Conservation (phyloP, 768 basidiomycete genomes). For the Polyporus arcularius region DNA sequence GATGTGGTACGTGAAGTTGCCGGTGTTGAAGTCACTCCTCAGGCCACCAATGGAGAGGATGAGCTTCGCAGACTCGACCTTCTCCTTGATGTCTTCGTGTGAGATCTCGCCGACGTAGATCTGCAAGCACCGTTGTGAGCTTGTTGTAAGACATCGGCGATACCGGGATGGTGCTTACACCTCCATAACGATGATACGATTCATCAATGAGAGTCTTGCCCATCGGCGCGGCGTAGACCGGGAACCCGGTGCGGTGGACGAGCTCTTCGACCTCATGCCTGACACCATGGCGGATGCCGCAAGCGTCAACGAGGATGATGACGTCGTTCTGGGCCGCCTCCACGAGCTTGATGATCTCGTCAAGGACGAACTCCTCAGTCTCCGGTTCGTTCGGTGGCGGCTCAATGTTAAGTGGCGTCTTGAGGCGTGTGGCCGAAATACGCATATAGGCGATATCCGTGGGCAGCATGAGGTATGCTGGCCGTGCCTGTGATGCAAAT, state of each 20-base stretch:
- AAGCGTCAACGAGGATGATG: slow-evolving; percentile 80
- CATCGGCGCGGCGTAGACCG: slow-evolving; percentile 78
- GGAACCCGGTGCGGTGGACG: slow-evolving; percentile 62
- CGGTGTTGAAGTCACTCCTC: slow-evolving; percentile 85
- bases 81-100: slow-evolving; percentile 64
- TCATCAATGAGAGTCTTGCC: slow-evolving; percentile 81
- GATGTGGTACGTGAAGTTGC: slow-evolving; percentile 79
- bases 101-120: slow-evolving; percentile 77
- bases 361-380: slow-evolving; percentile 69
- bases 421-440: slow-evolving; percentile 65
- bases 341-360: slow-evolving; percentile 67
- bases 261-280: slow-evolving; percentile 64
- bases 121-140: slow-evolving; percentile 34
- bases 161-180: slow-evolving; percentile 48
- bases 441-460: slow-evolving; percentile 76
- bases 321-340: slow-evolving; percentile 62
- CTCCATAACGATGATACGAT: slow-evolving; percentile 71
- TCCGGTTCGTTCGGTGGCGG: slow-evolving; percentile 55
- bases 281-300: slow-evolving; percentile 71
- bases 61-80: slow-evolving; percentile 73
- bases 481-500: slow-evolving; percentile 58
- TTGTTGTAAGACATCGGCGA: background rate
- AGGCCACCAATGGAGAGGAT: slow-evolving; percentile 73
- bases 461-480: slow-evolving; percentile 86
- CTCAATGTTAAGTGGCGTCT: slow-evolving; percentile 53